Evolutionary conservation across 179 eudicot species (phyloP).

Genomic region (Nepenthes alata): DNA sequence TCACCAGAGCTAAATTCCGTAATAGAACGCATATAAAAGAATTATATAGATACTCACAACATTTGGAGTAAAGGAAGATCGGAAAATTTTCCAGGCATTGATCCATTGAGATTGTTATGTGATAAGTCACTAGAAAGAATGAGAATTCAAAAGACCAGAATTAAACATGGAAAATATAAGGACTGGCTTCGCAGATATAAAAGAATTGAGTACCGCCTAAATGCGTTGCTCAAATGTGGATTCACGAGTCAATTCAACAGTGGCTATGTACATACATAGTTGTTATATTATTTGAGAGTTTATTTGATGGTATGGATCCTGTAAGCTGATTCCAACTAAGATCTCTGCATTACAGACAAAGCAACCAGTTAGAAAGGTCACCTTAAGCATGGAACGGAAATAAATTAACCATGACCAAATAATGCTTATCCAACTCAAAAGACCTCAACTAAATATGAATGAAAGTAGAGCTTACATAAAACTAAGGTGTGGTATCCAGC

Average conservation of each 20-base stretch:
- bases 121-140: constrained; percentile 43
- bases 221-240: too few species aligned
- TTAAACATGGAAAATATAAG: neutral
- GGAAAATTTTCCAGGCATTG: constrained; percentile 51
- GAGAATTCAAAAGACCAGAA: neutral
- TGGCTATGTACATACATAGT: constrained; percentile 48
- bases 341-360: constrained; percentile 37
- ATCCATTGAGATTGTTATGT: constrained; percentile 52
- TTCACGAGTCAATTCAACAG: neutral
- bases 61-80: constrained; percentile 54
- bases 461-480: constrained; percentile 29
- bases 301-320: constrained; percentile 51
- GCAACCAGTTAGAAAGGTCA: constrained; percentile 4
- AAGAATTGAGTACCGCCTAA: neutral
- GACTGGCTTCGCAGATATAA: too few species aligned
- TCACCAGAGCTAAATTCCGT: too few species aligned
- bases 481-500: constrained; percentile 38
- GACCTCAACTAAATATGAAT: too few species aligned
- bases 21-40: too few species aligned
- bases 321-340: constrained; percentile 57
- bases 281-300: constrained; percentile 51
- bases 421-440: too few species aligned
- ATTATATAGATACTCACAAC: constrained; percentile 34
- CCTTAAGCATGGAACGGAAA: constrained; percentile 1
- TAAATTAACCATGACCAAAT: too few species aligned